A percentile compares a stretch with the other conserved stretches of the same genome.
These are phyloP conservation scores for Rhododendron molle DNA, from an alignment of 148 eudicot species.

Conservation along the genomic window DNA sequence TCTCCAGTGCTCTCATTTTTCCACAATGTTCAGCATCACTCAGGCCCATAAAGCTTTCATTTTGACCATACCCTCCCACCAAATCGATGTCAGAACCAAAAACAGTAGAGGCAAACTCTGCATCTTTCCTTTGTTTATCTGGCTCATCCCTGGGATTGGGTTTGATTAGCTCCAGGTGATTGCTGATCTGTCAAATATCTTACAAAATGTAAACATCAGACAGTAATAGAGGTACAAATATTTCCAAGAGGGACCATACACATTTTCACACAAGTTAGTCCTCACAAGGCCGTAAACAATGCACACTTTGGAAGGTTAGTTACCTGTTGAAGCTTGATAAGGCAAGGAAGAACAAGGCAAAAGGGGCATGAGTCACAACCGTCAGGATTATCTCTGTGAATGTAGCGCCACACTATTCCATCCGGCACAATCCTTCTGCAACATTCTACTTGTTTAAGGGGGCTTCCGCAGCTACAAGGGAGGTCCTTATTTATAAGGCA, in stretches of 20 bases:
- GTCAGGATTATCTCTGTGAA: slow-evolving; percentile 81
- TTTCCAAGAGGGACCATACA: neutral
- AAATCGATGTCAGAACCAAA: slow-evolving; percentile 76
- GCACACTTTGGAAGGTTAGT: neutral
- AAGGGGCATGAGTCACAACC: slow-evolving; percentile 95
- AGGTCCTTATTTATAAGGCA: slow-evolving; percentile 85
- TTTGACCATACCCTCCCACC: slow-evolving; percentile 64
- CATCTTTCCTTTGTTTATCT: slow-evolving; percentile 82
- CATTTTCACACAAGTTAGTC: neutral
- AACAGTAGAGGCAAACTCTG: slow-evolving; percentile 74
- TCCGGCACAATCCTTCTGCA: slow-evolving; percentile 71
- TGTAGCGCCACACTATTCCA: slow-evolving; percentile 84
- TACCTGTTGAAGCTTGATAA: slow-evolving; percentile 97
- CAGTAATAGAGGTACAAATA: neutral
- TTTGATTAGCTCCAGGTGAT: slow-evolving; percentile 93
- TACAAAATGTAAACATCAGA: slow-evolving; percentile 11
- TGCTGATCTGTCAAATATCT: slow-evolving; percentile 64
- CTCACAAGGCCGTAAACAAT: neutral
- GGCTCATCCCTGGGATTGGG: slow-evolving; percentile 87
- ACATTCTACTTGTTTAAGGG: slow-evolving; percentile 88
- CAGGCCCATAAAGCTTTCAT: slow-evolving; percentile 84
- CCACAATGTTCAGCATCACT: slow-evolving; percentile 92
- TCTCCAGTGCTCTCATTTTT: slow-evolving; percentile 91
- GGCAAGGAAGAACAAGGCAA: slow-evolving; percentile 90
- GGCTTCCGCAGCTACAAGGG: slow-evolving; percentile 95